Percentiles rank a stretch among this genome's conserved stretches.
phyloP scores from a whole-genome alignment of 306 rosid species.

The Malus domestica region DNA sequence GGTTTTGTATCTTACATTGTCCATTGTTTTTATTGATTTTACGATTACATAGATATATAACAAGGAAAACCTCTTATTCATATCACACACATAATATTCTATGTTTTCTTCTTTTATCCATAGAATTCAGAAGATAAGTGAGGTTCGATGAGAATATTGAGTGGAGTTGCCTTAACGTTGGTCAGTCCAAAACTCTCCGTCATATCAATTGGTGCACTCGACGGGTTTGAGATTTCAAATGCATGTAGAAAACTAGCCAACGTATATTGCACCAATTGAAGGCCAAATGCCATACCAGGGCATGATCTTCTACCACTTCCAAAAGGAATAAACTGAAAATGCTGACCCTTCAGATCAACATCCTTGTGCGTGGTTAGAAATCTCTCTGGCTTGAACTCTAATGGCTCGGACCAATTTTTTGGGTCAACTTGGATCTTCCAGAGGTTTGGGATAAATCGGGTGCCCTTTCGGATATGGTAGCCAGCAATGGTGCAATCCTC shows the following conservation, averaged over 20 bases:
- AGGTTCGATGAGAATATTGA: conserved; percentile 14
- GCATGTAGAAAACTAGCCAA: conserved; percentile 27
- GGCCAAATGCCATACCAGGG: conserved; percentile 18
- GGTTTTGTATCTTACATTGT: too few species aligned
- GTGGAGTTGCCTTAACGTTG: conserved; percentile 8
- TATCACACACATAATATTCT: too few species aligned
- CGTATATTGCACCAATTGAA: neutral
- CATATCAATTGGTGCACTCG: conserved; percentile 19
- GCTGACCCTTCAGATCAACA: conserved; percentile 34
- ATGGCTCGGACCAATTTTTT: conserved; percentile 1
- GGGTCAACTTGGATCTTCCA: conserved; percentile 17
- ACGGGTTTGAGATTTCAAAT: conserved; percentile 11
- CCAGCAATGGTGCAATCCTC: conserved; percentile 48
- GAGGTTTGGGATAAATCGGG: conserved; percentile 4
- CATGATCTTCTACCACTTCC: conserved; percentile 42
- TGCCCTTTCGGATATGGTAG: conserved; percentile 2
- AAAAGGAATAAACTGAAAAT: conserved; percentile 40
- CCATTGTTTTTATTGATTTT: too few species aligned
- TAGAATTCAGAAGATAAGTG: conserved; percentile 1
- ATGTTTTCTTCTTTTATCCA: too few species aligned
- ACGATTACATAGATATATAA: too few species aligned
- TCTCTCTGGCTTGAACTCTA: conserved; percentile 8
- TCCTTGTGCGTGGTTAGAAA: conserved; percentile 21
- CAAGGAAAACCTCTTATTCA: too few species aligned
- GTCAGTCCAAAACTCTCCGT: conserved; percentile 19